phyloP scores from a whole-genome alignment of 768 basidiomycete genomes.

The Auriscalpium vulgare region DNA sequence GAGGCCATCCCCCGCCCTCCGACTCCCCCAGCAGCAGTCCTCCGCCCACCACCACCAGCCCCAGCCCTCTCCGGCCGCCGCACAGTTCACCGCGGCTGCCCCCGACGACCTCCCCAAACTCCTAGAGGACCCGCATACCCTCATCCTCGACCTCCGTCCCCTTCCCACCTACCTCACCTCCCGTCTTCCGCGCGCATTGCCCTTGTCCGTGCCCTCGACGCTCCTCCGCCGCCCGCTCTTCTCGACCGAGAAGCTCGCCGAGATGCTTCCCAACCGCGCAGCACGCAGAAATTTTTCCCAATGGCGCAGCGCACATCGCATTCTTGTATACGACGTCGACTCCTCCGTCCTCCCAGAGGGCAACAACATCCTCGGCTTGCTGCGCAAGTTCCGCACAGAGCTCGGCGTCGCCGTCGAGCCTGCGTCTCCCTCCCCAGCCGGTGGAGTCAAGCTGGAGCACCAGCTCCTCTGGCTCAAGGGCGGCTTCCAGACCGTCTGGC shows the following conservation, averaged over 20 bases:
- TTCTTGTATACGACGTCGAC: constrained; percentile 86
- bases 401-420: constrained; percentile 33
- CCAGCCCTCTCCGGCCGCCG: constrained; percentile 6
- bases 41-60: constrained; percentile 1
- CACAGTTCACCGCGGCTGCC: constrained; percentile 14
- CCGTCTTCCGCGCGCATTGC: constrained; percentile 63
- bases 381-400: constrained; percentile 64
- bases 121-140: constrained; percentile 30
- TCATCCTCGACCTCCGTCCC: constrained; percentile 86
- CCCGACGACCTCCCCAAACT: constrained; percentile 25
- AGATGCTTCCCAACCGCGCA: constrained; percentile 65
- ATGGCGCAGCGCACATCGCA: constrained; percentile 51
- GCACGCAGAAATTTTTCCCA: constrained; percentile 51
- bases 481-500: constrained; percentile 69
- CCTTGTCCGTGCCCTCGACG: constrained; percentile 89
- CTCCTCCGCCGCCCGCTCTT: constrained; percentile 88
- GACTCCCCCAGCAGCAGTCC: neutral
- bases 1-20: constrained; percentile 5
- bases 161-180: constrained; percentile 64
- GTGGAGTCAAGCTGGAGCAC: constrained; percentile 18
- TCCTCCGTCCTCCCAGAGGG: constrained; percentile 50
- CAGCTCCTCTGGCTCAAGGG: constrained; percentile 75
- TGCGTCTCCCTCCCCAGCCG: neutral
- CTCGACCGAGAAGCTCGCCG: constrained; percentile 65
- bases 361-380: constrained; percentile 62